Evolutionary conservation across 129 eudicot species (phyloP).

Genomic region (Logfia minima): DNA sequence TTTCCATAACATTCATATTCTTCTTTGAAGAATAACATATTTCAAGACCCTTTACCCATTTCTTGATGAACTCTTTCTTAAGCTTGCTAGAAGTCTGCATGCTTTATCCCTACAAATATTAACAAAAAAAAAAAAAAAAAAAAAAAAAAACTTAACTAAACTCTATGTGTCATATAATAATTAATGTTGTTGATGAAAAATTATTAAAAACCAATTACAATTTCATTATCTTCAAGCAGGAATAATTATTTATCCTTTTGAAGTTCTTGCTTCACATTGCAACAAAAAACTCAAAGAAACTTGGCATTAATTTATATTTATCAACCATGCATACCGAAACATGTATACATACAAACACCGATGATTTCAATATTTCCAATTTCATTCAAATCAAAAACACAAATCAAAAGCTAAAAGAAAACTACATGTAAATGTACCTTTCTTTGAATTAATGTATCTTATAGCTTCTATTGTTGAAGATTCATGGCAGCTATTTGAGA

Average conservation of each 20-base stretch:
- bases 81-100: slow-evolving; percentile 39
- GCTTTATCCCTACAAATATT: slow-evolving; percentile 24
- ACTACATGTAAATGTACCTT: slow-evolving; percentile 8
- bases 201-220: not conserved
- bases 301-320: not conserved
- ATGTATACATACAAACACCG: not conserved
- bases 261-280: slow-evolving; percentile 17
- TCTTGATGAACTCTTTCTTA: slow-evolving; percentile 56
- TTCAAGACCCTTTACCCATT: slow-evolving; percentile 77
- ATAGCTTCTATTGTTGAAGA: not conserved
- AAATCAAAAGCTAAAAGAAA: not conserved
- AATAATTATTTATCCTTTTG: too few relatives aligned
- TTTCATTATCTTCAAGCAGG: slow-evolving; percentile 3
- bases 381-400: not conserved
- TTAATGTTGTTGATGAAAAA: not conserved
- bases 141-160: not conserved
- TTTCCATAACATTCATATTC: slow-evolving; percentile 52
- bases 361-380: not conserved
- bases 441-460: not conserved
- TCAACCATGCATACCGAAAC: not conserved
- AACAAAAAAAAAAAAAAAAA: not conserved
- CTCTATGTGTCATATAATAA: not conserved
- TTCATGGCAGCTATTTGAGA: not conserved
- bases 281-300: slow-evolving; percentile 12
- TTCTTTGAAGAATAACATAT: slow-evolving; percentile 45